Percentiles rank a stretch among this genome's conserved stretches.
Conservation (phyloP, 148 eudicot genomes). For the Spergularia bocconei region DNA sequence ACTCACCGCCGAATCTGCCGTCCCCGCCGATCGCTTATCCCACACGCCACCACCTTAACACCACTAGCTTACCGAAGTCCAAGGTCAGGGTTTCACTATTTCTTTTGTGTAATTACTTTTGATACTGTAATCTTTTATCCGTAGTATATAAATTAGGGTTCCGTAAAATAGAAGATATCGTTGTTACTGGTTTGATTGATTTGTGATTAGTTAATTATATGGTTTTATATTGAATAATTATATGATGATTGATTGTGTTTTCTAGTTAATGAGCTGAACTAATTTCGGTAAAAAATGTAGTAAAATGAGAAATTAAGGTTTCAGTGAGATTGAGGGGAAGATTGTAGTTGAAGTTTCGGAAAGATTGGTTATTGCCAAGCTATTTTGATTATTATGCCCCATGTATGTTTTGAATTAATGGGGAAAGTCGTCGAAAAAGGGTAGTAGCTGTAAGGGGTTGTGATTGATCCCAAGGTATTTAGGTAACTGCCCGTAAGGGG, state of each 20-base stretch:
- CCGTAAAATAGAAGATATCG: too few relatives aligned
- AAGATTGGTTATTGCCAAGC: background rate
- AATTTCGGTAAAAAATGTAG: background rate
- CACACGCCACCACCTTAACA: background rate
- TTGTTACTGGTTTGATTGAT: background rate
- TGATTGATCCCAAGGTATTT: too few relatives aligned
- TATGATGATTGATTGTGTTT: background rate
- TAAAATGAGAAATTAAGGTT: background rate
- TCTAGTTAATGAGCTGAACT: background rate
- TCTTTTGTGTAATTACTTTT: background rate
- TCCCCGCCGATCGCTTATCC: background rate
- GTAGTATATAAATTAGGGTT: too few relatives aligned
- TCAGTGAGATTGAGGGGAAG: background rate
- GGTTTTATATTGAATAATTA: background rate
- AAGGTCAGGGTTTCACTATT: conserved; percentile 8
- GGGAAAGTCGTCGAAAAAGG: too few relatives aligned
- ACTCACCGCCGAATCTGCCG: background rate
- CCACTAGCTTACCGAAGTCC: background rate
- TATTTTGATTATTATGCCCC: background rate
- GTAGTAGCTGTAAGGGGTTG: too few relatives aligned
- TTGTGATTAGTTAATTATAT: background rate
- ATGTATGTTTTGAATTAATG: background rate
- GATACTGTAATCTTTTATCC: background rate
- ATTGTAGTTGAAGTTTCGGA: background rate
- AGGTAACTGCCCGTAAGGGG: too few relatives aligned